phyloP scores from a whole-genome alignment of 805 yeast genomes.

The Hanseniaspora nectarophila region DNA sequence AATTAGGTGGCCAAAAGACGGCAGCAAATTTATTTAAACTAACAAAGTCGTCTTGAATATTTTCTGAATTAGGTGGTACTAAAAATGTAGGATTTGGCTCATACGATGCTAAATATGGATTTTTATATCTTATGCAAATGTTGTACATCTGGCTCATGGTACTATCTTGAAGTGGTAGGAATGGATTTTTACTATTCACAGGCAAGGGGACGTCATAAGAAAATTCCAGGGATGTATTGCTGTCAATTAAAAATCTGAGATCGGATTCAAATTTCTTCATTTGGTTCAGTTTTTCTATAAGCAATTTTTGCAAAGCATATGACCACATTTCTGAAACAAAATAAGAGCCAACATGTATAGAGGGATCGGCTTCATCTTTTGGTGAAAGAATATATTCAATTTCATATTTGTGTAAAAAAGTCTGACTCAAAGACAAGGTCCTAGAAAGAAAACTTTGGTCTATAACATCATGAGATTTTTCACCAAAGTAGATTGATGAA shows the following conservation, averaged over 20 bases:
- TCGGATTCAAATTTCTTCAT: not conserved
- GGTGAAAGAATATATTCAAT: not conserved
- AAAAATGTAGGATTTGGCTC: no score
- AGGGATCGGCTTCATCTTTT: not conserved
- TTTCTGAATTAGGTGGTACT: not conserved
- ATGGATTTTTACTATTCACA: not conserved
- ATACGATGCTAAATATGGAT: not conserved
- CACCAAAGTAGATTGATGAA: not conserved
- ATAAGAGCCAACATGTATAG: not conserved
- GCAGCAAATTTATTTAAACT: not conserved
- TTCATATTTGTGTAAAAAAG: not conserved
- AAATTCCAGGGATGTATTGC: not conserved
- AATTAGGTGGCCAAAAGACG: not conserved
- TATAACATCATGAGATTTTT: no score
- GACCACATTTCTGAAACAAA: not conserved
- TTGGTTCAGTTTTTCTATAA: not conserved
- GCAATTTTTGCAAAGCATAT: not conserved
- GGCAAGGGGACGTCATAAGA: slow-evolving; percentile 3
- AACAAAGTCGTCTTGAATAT: not conserved
- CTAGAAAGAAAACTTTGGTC: not conserved
- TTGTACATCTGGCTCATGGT: not conserved
- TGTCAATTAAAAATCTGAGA: not conserved
- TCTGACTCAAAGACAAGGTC: not conserved
- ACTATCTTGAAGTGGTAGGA: not conserved
- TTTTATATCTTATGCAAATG: not conserved